Evolutionary conservation across 2,329 filamentous ascomycete genomes (phyloP).

Genomic region (Cladosporium sp.): DNA sequence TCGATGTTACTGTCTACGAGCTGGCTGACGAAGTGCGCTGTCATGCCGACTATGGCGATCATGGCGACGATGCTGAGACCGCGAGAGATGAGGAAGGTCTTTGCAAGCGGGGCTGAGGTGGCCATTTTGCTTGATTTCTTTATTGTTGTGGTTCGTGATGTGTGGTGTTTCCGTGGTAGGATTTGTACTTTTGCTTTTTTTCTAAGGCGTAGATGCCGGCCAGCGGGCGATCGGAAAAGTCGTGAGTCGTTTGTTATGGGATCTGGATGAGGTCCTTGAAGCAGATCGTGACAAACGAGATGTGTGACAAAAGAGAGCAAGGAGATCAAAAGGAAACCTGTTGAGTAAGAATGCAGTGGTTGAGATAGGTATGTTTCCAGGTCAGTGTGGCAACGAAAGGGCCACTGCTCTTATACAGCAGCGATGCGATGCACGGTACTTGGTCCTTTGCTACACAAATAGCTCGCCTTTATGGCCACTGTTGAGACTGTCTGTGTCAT

Average conservation of each 20-base stretch:
- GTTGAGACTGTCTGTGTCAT: not conserved
- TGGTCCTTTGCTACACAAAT: conserved; percentile 4
- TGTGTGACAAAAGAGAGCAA: not conserved
- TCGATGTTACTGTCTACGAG: conserved; percentile 64
- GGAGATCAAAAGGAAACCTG: not conserved
- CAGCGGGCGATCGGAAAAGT: conserved; percentile 22
- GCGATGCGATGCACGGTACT: not conserved
- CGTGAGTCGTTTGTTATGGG: not conserved
- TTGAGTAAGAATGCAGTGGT: not conserved
- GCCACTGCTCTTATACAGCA: not conserved
- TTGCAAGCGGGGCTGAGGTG: conserved; percentile 64
- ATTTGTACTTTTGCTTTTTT: conserved; percentile 2
- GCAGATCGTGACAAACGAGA: not conserved
- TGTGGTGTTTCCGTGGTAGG: conserved; percentile 4
- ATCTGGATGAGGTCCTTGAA: not conserved
- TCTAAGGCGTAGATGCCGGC: conserved; percentile 19
- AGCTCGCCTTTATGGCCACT: not conserved
- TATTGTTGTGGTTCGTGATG: not conserved
- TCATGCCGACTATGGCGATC: conserved; percentile 73
- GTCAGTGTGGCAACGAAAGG: not conserved
- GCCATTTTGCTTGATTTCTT: conserved; percentile 25
- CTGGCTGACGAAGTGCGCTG: conserved; percentile 74
- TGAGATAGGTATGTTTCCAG: not conserved
- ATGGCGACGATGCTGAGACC: conserved; percentile 67
- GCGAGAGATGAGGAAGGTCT: conserved; percentile 71